These are phyloP conservation scores for Tephrocybe rancida DNA, from an alignment of 768 basidiomycete species.

Conservation along the genomic window DNA sequence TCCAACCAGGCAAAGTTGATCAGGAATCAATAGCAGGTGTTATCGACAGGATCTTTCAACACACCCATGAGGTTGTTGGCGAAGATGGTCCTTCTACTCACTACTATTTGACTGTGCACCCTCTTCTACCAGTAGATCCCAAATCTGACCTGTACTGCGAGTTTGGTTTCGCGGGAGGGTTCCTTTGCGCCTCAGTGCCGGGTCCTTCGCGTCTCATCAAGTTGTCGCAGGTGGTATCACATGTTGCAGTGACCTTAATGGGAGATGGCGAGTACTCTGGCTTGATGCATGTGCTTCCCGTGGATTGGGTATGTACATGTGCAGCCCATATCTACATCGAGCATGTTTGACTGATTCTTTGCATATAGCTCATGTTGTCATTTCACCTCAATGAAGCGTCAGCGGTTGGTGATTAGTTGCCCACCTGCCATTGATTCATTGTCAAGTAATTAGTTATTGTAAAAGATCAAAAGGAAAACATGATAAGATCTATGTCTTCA, in stretches of 20 bases:
- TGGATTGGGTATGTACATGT: constrained; percentile 1
- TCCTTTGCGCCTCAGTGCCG: not conserved
- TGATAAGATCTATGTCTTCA: no score
- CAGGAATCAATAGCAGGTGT: not conserved
- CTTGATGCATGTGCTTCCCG: constrained; percentile 6
- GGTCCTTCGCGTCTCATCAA: not conserved
- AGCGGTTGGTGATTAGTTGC: no score
- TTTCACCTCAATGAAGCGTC: not conserved
- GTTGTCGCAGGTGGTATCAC: not conserved
- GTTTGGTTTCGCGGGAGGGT: constrained; percentile 6
- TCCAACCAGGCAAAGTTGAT: not conserved
- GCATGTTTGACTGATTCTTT: not conserved
- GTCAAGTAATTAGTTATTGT: no score
- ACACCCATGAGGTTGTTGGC: not conserved
- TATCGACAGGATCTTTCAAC: constrained; percentile 3
- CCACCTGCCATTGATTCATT: no score
- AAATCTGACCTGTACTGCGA: not conserved
- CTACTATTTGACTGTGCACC: not conserved
- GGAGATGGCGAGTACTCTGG: not conserved
- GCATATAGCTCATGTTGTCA: constrained; percentile 1
- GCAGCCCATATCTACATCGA: not conserved
- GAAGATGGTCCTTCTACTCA: not conserved
- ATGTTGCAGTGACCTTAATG: not conserved
- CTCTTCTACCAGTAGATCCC: not conserved
- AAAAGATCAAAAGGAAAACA: no score